Evolutionary conservation across 345 rosid genomes (phyloP), one percentile per base, ranked within the genome.

Genomic region (Salix brachista): DNA sequence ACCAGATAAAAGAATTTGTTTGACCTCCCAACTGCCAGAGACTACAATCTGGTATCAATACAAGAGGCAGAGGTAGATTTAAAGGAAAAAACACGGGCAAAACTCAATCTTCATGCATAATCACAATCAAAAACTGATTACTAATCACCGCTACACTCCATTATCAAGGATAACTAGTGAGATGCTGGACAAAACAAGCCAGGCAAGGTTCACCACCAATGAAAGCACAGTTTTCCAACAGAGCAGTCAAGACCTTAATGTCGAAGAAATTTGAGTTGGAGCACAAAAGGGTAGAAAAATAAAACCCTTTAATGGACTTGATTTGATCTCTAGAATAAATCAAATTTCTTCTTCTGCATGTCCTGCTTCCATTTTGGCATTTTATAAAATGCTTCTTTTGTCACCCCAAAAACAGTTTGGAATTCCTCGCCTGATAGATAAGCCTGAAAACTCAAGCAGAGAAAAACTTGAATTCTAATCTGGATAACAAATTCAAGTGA

Each of bases 361-460:
- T 96, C 98, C 88, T 96, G 97, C 89, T 96, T 96, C 99, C 99
- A 96, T 79, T 87, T 90, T 5, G 99, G 99, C 81, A 90, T 77
- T 76, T 89, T 89, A 80, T 88, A 87, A 79, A 96, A 96, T 76
- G 84, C 90, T 79, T 87, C 97, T 85, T 92, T 96, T 70, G 83
- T 60, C 85, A 88, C 88, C 58, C 97, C 93, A 37, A 96, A 88
- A 66, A 94, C 83, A 36, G 80, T 78, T 83, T 87, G 81, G 80
- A 96, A 96, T 79, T 96, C 99, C 76, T 92, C 95, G 5, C 85
- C 92, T 4, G 96, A 86, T 66, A 96, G 88, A 79, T 96, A 96
- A 10, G 97, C 93, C 99, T 94, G 83, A 74, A 72, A 73, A 66
- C 13, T 70, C 32, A n/a, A 19, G 69, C 32, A 19, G 30, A 70